Evolutionary conservation across 495 filamentous ascomycete species (phyloP).

Genomic region (Lophiostoma macrostomum): DNA sequence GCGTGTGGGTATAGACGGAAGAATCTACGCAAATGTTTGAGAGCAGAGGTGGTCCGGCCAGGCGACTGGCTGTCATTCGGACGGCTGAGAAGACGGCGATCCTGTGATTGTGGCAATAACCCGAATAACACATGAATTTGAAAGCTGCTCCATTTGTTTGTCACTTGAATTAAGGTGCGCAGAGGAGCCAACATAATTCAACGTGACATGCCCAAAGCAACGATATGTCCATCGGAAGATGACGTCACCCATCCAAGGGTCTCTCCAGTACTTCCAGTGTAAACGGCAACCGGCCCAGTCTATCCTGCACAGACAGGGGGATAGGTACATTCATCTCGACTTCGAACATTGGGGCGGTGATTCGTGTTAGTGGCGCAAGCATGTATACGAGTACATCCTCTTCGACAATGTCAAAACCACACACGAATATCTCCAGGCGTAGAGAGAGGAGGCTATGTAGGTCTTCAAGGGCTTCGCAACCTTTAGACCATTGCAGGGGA

Average conservation of each 20-base stretch:
- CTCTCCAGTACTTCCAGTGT: neutral
- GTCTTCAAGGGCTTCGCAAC: neutral
- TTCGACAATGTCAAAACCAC: neutral
- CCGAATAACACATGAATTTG: no score
- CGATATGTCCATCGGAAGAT: neutral
- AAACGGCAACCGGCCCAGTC: neutral
- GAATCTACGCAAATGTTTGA: neutral
- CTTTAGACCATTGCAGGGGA: neutral
- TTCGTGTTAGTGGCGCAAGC: conserved; percentile 8
- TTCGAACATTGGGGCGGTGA: conserved; percentile 4
- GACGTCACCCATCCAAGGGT: neutral
- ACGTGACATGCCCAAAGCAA: no score
- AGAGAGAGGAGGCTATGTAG: conserved; percentile 1
- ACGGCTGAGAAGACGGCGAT: no score
- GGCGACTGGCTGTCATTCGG: no score
- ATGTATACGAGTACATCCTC: neutral
- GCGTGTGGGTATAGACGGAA: neutral
- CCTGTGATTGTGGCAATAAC: no score
- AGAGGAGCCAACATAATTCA: no score
- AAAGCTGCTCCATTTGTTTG: no score
- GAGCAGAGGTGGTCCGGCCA: no score
- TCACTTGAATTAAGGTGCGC: no score
- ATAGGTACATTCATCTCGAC: conserved; percentile 5
- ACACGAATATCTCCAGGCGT: conserved; percentile 7
- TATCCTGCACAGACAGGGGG: neutral